Conservation (phyloP, 2,329 filamentous ascomycete genomes). For the Colletotrichum tamarilloi region DNA sequence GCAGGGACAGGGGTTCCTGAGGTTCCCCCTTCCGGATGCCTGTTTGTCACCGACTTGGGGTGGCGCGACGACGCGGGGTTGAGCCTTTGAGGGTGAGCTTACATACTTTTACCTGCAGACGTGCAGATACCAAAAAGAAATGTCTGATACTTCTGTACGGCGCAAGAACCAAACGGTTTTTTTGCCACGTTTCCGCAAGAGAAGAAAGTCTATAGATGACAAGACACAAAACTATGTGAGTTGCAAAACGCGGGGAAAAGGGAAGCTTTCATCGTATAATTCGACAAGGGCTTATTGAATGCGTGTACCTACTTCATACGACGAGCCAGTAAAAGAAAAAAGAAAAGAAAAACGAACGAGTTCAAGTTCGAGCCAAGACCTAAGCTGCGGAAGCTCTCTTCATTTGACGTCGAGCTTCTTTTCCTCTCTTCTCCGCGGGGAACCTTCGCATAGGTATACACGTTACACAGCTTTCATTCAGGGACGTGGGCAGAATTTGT, state of each 20-base stretch:
- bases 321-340: background rate
- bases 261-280: background rate
- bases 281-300: conserved; percentile 1
- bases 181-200: conserved; percentile 12
- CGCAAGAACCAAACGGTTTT: background rate
- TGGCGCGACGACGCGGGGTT: conserved; percentile 1
- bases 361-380: background rate
- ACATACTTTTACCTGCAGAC: background rate
- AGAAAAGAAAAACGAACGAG: background rate
- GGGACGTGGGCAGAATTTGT: background rate
- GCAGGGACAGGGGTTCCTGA: background rate
- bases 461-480: background rate
- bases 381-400: conserved; percentile 1
- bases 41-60: conserved; percentile 8
- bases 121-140: no score
- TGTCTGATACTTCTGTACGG: no score
- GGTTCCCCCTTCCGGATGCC: background rate
- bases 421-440: background rate
- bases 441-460: background rate
- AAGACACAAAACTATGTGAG: background rate
- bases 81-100: background rate
- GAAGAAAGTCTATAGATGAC: background rate
- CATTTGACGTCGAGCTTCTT: conserved; percentile 6
- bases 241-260: conserved; percentile 4
- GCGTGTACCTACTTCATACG: background rate